Conservation (phyloP, 345 rosid genomes). For the Raphanus raphanistrum region DNA sequence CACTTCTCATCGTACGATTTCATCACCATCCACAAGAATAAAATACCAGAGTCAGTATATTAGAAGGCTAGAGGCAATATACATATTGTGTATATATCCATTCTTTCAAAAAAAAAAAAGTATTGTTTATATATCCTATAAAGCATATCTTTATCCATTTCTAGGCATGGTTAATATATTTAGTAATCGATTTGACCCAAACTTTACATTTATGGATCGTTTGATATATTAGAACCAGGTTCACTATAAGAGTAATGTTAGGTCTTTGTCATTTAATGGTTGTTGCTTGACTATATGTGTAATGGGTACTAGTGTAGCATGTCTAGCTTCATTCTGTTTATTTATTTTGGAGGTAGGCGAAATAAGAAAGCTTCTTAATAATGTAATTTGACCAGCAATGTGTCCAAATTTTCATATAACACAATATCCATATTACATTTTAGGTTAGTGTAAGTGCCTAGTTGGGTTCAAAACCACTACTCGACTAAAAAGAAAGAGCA, state of each 20-base stretch:
- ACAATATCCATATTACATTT: background rate
- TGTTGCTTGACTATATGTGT: background rate
- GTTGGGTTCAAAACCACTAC: background rate
- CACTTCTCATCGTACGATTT: constrained; percentile 46
- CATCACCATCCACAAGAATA: background rate
- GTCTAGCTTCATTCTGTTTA: background rate
- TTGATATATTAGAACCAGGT: background rate
- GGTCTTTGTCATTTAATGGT: background rate
- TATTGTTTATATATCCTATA: background rate
- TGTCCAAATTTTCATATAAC: background rate
- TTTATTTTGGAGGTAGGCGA: background rate
- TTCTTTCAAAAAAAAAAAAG: too few relatives aligned
- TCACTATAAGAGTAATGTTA: background rate
- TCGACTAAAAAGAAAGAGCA: background rate
- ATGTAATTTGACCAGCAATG: background rate
- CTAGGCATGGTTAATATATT: background rate
- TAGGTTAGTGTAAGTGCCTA: background rate
- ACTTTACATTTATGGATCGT: background rate
- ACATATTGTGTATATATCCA: background rate
- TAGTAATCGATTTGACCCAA: constrained; percentile 1
- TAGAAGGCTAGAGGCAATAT: background rate
- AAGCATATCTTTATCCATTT: background rate
- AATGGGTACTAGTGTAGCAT: background rate
- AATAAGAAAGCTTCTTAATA: background rate
- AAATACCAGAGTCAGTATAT: background rate